Conservation (phyloP, 2,329 filamentous ascomycete genomes). For the Blastomyces parvus region DNA sequence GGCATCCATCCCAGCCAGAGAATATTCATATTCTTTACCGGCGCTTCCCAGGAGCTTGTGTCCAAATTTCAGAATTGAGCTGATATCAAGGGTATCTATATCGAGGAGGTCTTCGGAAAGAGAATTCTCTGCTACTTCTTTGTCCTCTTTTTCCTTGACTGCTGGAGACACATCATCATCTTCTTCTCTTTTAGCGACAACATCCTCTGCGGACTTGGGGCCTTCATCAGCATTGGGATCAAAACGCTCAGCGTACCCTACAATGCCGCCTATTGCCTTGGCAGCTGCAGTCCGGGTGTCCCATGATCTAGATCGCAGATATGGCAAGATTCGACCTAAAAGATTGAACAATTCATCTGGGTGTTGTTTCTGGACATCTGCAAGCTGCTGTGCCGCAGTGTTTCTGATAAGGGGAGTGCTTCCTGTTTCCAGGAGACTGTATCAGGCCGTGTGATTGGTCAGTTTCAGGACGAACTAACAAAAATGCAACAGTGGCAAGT, state of each 20-base stretch:
- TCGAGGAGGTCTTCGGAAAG: conserved; percentile 55
- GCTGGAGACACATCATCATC: conserved; percentile 27
- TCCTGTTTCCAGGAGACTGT: conserved; percentile 87
- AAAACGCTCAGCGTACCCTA: conserved; percentile 76
- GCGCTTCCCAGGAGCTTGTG: conserved; percentile 74
- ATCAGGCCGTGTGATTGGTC: background rate
- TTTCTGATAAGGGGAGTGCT: conserved; percentile 94
- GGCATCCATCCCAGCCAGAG: conserved; percentile 70
- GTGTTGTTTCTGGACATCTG: conserved; percentile 95
- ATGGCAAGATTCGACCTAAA: conserved; percentile 86
- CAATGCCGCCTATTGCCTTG: conserved; percentile 88
- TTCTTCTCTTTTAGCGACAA: conserved; percentile 34
- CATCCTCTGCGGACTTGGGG: conserved; percentile 36
- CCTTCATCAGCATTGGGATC: conserved; percentile 76
- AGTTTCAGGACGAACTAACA: background rate
- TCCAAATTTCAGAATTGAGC: conserved; percentile 70
- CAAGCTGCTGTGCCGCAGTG: conserved; percentile 91
- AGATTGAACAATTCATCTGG: conserved; percentile 96
- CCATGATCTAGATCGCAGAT: conserved; percentile 91
- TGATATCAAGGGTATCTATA: conserved; percentile 66
- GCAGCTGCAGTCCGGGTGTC: conserved; percentile 89
- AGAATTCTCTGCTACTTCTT: conserved; percentile 23
- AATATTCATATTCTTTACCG: conserved; percentile 74
- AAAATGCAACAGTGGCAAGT: conserved; percentile 1
- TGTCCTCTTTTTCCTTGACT: conserved; percentile 28